Evolutionary conservation across 2,329 filamentous ascomycete species (phyloP).

Genomic region (Purpureocillium takamizusanense): DNA sequence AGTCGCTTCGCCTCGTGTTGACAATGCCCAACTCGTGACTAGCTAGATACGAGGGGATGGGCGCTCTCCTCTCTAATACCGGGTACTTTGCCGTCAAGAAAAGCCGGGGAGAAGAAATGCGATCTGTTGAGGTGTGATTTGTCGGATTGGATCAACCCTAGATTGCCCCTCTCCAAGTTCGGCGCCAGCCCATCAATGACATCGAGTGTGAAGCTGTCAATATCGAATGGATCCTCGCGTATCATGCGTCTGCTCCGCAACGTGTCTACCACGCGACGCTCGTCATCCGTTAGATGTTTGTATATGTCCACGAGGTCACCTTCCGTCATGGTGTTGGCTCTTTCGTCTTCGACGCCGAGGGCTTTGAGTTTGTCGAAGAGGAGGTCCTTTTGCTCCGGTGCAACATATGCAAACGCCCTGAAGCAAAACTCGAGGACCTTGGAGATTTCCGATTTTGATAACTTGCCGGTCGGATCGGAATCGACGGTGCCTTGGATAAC

Average conservation of each 20-base stretch:
- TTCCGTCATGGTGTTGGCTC: background rate
- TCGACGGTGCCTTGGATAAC: slow-evolving; percentile 29
- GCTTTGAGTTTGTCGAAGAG: slow-evolving; percentile 10
- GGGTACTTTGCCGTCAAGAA: too few species aligned
- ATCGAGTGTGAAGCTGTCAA: slow-evolving; percentile 9
- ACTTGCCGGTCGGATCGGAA: slow-evolving; percentile 11
- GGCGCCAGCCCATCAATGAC: slow-evolving; percentile 8
- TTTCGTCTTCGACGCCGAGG: background rate
- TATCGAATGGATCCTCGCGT: slow-evolving; percentile 8
- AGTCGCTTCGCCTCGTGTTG: too few species aligned
- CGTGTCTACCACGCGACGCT: slow-evolving; percentile 4
- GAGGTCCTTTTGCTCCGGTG: slow-evolving; percentile 6
- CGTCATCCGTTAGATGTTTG: slow-evolving; percentile 6
- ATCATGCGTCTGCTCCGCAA: slow-evolving; percentile 7
- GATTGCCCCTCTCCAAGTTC: slow-evolving; percentile 5
- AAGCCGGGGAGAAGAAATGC: too few species aligned
- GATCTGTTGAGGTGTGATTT: too few species aligned
- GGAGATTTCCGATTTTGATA: slow-evolving; percentile 19
- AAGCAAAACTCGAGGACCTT: slow-evolving; percentile 24
- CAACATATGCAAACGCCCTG: slow-evolving; percentile 16
- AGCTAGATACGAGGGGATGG: too few species aligned
- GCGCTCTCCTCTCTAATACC: too few species aligned
- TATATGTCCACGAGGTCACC: background rate
- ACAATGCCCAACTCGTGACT: too few species aligned
- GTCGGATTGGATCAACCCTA: slow-evolving; percentile 3